Conservation (phyloP, 2,329 filamentous ascomycete species). For the Plectosphaerella plurivora region DNA sequence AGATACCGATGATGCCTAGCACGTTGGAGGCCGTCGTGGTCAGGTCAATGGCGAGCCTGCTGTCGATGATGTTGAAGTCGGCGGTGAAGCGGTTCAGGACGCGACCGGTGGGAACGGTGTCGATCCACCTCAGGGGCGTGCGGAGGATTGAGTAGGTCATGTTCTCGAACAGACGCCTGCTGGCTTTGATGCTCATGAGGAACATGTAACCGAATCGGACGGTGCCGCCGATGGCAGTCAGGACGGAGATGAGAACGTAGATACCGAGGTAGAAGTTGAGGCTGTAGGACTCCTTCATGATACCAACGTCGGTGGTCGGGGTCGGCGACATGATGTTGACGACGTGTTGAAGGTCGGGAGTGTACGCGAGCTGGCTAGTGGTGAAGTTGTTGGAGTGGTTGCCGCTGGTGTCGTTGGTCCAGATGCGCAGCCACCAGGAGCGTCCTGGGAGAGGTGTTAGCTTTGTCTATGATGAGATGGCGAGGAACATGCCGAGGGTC, state of each 20-base stretch:
- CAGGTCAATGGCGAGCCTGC: conserved; percentile 58
- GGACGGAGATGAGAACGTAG: conserved; percentile 58
- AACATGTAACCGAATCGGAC: conserved; percentile 61
- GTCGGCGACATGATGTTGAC: neutral
- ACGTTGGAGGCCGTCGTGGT: conserved; percentile 55
- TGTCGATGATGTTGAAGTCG: conserved; percentile 73
- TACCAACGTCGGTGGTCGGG: neutral
- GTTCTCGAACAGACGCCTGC: conserved; percentile 61
- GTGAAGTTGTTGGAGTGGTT: conserved; percentile 16
- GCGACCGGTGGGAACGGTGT: conserved; percentile 73
- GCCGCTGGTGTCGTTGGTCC: conserved; percentile 46
- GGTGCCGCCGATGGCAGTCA: conserved; percentile 55
- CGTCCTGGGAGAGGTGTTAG: conserved; percentile 30
- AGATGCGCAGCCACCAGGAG: conserved; percentile 61
- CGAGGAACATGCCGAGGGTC: conserved; percentile 39
- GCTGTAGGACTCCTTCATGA: conserved; percentile 13
- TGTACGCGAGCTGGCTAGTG: conserved; percentile 8
- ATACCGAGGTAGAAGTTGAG: conserved; percentile 63
- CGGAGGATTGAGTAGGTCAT: conserved; percentile 65
- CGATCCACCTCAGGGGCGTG: conserved; percentile 73
- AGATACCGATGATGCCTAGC: conserved; percentile 60
- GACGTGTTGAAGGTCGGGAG: neutral
- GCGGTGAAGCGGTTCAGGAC: conserved; percentile 75
- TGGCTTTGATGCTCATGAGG: conserved; percentile 62
- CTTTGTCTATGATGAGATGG: neutral